Evolutionary conservation across 164 flowering plant genomes (phyloP).

Genomic region (Protea cynaroides): DNA sequence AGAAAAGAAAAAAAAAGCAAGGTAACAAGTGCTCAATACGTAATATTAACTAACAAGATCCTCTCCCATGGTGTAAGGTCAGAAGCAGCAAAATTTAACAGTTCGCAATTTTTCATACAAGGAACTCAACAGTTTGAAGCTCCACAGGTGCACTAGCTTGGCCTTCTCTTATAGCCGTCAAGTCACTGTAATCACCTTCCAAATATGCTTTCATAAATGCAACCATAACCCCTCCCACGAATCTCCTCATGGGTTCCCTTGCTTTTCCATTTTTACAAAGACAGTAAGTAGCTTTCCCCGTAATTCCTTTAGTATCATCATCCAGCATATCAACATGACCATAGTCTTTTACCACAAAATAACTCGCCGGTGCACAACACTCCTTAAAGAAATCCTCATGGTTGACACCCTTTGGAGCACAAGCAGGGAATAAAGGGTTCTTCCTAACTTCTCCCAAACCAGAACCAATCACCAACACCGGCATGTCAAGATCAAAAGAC

Average conservation of each 20-base stretch:
- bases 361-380: constrained; percentile 49
- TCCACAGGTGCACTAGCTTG: constrained; percentile 33
- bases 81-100: no score
- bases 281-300: constrained; percentile 59
- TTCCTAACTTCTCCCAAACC: constrained; percentile 59
- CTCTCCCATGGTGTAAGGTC: no score
- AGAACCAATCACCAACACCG: constrained; percentile 65
- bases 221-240: constrained; percentile 64
- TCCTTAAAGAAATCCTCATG: constrained; percentile 65
- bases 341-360: constrained; percentile 67
- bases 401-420: constrained; percentile 85
- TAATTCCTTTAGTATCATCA: constrained; percentile 69
- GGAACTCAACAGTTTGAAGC: constrained; percentile 31
- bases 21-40: no score
- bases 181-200: constrained; percentile 32
- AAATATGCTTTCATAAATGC: constrained; percentile 67
- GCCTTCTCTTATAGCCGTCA: constrained; percentile 29
- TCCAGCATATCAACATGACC: constrained; percentile 87
- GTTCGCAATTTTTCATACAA: constrained; percentile 10
- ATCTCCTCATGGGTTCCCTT: constrained; percentile 87
- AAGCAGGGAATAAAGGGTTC: constrained; percentile 66
- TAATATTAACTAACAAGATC: no score
- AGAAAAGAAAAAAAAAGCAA: no score
- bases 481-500: constrained; percentile 55
- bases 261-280: constrained; percentile 73